phyloP scores from a whole-genome alignment of 2,329 filamentous ascomycete species.

The Colletotrichum liriopes region DNA sequence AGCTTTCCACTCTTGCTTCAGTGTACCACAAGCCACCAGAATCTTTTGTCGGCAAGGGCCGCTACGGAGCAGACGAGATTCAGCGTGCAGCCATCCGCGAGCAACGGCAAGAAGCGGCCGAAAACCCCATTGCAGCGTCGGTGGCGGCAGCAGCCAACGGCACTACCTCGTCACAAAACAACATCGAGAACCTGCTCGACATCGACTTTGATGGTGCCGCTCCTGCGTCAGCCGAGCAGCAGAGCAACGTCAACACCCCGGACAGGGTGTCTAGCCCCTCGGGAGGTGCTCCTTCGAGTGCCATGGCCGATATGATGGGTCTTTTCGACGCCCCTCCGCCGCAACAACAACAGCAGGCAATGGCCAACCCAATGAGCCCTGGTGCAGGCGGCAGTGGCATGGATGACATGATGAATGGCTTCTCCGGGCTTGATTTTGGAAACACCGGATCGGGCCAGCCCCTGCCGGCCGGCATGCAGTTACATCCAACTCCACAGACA shows the following conservation, averaged over 20 bases:
- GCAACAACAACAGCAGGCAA: constrained; percentile 61
- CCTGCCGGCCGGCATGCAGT: constrained; percentile 74
- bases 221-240: constrained; percentile 84
- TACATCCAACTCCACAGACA: constrained; percentile 57
- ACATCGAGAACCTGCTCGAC: constrained; percentile 94
- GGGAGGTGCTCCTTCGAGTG: constrained; percentile 58
- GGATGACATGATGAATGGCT: constrained; percentile 92
- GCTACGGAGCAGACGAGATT: constrained; percentile 93
- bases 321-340: constrained; percentile 78
- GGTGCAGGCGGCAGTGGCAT: constrained; percentile 70
- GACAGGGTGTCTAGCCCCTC: constrained; percentile 78
- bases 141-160: constrained; percentile 77
- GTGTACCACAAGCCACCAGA: constrained; percentile 99
- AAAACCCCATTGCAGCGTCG: constrained; percentile 93
- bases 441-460: constrained; percentile 70
- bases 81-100: constrained; percentile 97
- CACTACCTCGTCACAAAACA: constrained; percentile 73
- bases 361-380: constrained; percentile 43
- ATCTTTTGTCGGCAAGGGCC: constrained; percentile 96
- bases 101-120: constrained; percentile 90
- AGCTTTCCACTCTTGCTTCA: constrained; percentile 94
- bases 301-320: constrained; percentile 77
- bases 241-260: constrained; percentile 72
- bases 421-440: constrained; percentile 84
- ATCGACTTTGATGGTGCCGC: constrained; percentile 96